Conservation (phyloP, 129 eudicot genomes). For the Centella asiatica region DNA sequence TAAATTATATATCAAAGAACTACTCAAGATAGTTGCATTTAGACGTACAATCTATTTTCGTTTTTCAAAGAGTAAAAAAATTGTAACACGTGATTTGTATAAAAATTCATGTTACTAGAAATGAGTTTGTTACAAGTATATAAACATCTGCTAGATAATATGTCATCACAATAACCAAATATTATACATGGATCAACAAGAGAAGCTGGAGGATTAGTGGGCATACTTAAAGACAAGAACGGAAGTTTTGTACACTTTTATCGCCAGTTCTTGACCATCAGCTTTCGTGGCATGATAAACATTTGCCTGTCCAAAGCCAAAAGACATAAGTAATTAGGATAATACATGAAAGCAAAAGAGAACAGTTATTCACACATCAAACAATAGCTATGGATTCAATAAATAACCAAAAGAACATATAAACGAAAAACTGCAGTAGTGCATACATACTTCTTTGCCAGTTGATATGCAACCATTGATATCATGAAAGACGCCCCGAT, state of each 20-base stretch:
- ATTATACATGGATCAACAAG: background rate
- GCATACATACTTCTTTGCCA: conserved; percentile 71
- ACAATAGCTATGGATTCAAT: background rate
- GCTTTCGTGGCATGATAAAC: conserved; percentile 93
- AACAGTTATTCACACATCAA: background rate
- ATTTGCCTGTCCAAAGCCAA: conserved; percentile 61
- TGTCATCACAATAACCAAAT: no score
- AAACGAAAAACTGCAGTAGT: background rate
- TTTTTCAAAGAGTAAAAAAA: no score
- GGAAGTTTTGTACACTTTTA: conserved; percentile 94
- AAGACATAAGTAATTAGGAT: background rate
- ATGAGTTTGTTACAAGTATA: no score
- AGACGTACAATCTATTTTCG: no score
- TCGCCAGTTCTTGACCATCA: conserved; percentile 84
- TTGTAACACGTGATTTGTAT: no score
- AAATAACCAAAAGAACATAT: background rate
- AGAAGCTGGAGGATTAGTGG: conserved; percentile 3
- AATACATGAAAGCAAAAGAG: background rate
- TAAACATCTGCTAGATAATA: no score
- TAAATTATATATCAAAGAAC: no score
- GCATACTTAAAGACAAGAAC: conserved; percentile 91
- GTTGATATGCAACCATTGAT: conserved; percentile 98
- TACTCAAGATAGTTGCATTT: no score
- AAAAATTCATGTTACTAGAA: no score
- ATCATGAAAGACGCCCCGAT: conserved; percentile 73